A percentile compares a stretch with the other conserved stretches of the same genome.
Evolutionary conservation across 2,329 filamentous ascomycete species (phyloP).

Genomic region (Penicillium sp.): DNA sequence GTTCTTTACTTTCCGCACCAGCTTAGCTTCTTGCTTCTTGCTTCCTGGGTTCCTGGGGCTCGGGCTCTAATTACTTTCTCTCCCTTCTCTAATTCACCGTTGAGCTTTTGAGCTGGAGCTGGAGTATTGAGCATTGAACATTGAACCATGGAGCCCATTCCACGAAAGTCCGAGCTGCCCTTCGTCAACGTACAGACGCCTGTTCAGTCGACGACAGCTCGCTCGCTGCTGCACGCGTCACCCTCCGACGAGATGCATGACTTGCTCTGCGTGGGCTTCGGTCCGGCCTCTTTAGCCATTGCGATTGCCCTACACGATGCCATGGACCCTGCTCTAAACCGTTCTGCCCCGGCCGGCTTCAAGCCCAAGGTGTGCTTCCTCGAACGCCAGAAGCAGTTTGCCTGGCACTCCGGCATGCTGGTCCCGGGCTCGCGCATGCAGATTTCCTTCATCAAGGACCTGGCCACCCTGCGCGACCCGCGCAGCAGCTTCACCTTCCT

Average conservation of each 20-base stretch:
- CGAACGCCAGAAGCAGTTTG: slow-evolving; percentile 76
- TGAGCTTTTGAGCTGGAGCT: not conserved
- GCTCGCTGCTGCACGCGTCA: slow-evolving; percentile 50
- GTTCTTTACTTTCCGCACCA: slow-evolving; percentile 7
- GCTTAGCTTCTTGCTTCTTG: slow-evolving; percentile 5
- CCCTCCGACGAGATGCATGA: slow-evolving; percentile 66
- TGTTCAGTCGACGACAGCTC: slow-evolving; percentile 15
- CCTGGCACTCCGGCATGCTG: slow-evolving; percentile 95
- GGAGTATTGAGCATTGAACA: not conserved
- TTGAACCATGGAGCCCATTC: slow-evolving; percentile 16
- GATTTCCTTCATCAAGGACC: slow-evolving; percentile 94
- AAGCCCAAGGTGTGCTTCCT: slow-evolving; percentile 75
- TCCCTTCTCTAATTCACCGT: not conserved
- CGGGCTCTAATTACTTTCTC: not conserved
- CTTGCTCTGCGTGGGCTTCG: slow-evolving; percentile 86
- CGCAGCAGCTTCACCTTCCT: slow-evolving; percentile 90
- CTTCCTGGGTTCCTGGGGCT: slow-evolving; percentile 1
- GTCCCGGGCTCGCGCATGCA: slow-evolving; percentile 93
- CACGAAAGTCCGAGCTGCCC: slow-evolving; percentile 25
- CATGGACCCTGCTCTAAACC: slow-evolving; percentile 48
- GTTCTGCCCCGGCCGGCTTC: slow-evolving; percentile 36
- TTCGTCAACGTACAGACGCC: slow-evolving; percentile 24
- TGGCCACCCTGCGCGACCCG: slow-evolving; percentile 83
- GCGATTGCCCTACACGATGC: slow-evolving; percentile 83
- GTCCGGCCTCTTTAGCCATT: slow-evolving; percentile 82